These are phyloP conservation scores for Penicillium sp. DNA, from an alignment of 2,329 filamentous ascomycete species.

Conservation along the genomic window DNA sequence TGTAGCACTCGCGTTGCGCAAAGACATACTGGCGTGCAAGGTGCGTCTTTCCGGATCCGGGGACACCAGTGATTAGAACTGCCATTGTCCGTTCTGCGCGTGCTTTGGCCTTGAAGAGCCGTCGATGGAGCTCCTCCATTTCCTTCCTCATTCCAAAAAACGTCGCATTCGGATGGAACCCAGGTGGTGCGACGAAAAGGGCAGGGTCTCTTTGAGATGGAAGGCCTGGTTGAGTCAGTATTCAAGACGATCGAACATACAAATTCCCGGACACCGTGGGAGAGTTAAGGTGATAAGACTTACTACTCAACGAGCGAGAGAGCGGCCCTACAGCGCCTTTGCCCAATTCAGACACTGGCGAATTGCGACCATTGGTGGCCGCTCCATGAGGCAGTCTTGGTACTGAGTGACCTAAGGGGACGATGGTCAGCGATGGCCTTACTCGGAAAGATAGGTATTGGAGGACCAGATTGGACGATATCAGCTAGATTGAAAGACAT, in stretches of 20 bases:
- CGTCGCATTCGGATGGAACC: conserved; percentile 63
- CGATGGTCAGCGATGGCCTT: conserved; percentile 37
- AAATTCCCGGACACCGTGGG: background rate
- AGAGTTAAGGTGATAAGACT: background rate
- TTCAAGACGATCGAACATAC: background rate
- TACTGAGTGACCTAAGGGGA: conserved; percentile 36
- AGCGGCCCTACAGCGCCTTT: conserved; percentile 25
- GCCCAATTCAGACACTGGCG: conserved; percentile 28
- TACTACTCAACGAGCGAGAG: conserved; percentile 17
- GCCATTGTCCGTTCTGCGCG: conserved; percentile 61
- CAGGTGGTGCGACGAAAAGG: conserved; percentile 53
- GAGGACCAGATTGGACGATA: conserved; percentile 16
- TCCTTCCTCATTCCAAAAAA: conserved; percentile 64
- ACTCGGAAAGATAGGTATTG: conserved; percentile 18
- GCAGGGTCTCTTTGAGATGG: conserved; percentile 26
- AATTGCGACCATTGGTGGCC: conserved; percentile 27
- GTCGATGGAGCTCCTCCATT: conserved; percentile 59
- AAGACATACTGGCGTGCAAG: conserved; percentile 69
- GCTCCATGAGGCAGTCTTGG: conserved; percentile 22
- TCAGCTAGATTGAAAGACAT: conserved; percentile 17
- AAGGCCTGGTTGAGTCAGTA: background rate
- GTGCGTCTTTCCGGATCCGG: conserved; percentile 70
- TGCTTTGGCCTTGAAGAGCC: conserved; percentile 61
- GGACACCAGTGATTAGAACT: conserved; percentile 64
- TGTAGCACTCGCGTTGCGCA: conserved; percentile 59